Base-by-base conservation (phyloP, 768 basidiomycete genomes). In the Rhodotorula kratochvilovae region DNA sequence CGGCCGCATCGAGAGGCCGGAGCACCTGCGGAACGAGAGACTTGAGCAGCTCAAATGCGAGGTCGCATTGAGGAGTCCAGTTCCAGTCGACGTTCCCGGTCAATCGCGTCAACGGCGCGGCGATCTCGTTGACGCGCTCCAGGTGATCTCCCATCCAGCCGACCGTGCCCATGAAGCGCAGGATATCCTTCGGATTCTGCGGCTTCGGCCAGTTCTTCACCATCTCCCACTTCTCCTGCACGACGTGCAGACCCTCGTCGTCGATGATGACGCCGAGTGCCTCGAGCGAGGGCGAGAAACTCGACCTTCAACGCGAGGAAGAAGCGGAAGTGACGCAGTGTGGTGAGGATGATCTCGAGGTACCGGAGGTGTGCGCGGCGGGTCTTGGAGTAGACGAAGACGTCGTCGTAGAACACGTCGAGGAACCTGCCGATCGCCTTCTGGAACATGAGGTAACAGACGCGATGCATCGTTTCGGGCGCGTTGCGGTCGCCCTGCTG, bases 401-500 rank as follows among this genome's bases (percentile, higher is more conserved):
- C 82, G 61, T 84, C 81, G 66, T 85, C 82, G 0, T 85, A 76
- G 67, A 85, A 84, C 0, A 83, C 79, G 66, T 84, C 82, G 63
- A 83, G 83, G 56, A 84, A 80, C 2, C 77, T 75, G 0, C 84
- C 83, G 35, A n/a, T n/a, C n/a, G n/a, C n/a, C n/a, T n/a, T n/a
- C n/a, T n/a, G n/a, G n/a, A n/a, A n/a, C n/a, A n/a, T 85, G 79
- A 17, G 76, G 75, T 78, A 81, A 57, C 84, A 81, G 0, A 80
- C 68, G 0, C 77, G 50, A 62, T 86, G 85, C 63, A 84, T 86
- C 0, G 84, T 86, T 0, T 82, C 77, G 0, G 82, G 83, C 0
- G 82, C 81, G 70, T 85, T 85, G 56, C 82, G 83, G 63, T 85
- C 81, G 0, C 83, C 83, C 55, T 82, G 81, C 66, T 83, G 85